Conservation (phyloP, 352 stramenopile species). For the Phytophthora citrophthora region DNA sequence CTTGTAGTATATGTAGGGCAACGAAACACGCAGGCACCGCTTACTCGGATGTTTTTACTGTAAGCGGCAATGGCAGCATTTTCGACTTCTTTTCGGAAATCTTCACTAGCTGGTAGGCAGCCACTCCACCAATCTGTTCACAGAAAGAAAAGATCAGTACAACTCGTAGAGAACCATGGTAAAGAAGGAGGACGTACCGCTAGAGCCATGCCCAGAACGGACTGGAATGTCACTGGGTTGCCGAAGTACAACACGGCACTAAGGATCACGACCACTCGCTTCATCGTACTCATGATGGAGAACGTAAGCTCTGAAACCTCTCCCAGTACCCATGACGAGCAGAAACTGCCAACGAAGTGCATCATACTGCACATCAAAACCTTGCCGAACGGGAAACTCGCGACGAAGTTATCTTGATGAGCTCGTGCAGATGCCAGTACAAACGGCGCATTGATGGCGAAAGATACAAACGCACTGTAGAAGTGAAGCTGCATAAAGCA, state of each 20-base stretch:
- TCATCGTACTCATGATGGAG: slow-evolving; percentile 92
- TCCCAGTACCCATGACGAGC: slow-evolving; percentile 81
- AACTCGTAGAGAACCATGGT: neutral
- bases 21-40: slow-evolving; percentile 8
- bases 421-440: slow-evolving; percentile 65
- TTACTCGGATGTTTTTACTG: slow-evolving; percentile 50
- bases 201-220: slow-evolving; percentile 73
- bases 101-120: slow-evolving; percentile 83
- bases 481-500: slow-evolving; percentile 74
- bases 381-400: slow-evolving; percentile 75
- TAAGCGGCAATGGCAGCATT: slow-evolving; percentile 54
- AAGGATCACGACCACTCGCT: slow-evolving; percentile 88
- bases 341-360: slow-evolving; percentile 85
- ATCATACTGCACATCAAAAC: slow-evolving; percentile 84
- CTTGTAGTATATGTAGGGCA: slow-evolving; percentile 31
- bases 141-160: slow-evolving; percentile 8
- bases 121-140: slow-evolving; percentile 67
- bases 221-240: slow-evolving; percentile 76
- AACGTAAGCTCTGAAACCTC: slow-evolving; percentile 90
- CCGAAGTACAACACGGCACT: slow-evolving; percentile 88
- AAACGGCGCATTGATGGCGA: slow-evolving; percentile 83
- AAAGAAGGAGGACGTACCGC: slow-evolving; percentile 40
- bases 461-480: slow-evolving; percentile 84
- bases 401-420: slow-evolving; percentile 62
- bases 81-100: slow-evolving; percentile 59